These are phyloP conservation scores for Hygrocybe coccinea DNA, from an alignment of 768 basidiomycete genomes.

Conservation along the genomic window DNA sequence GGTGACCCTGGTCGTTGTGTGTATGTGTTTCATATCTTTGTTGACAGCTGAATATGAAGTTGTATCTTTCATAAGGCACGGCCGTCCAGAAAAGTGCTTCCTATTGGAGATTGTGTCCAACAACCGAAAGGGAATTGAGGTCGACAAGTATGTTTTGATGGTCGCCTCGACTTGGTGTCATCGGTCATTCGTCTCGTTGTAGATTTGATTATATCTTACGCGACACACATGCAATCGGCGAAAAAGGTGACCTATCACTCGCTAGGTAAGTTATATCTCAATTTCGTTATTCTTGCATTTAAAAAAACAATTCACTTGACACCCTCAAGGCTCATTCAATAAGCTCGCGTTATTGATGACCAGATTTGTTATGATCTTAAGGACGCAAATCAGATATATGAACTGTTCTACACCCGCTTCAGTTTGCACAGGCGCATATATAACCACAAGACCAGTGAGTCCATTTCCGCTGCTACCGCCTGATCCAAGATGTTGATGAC, in stretches of 20 bases:
- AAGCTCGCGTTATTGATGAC: conserved; percentile 67
- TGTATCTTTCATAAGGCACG: not conserved
- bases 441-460: conserved; percentile 68
- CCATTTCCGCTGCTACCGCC: not conserved
- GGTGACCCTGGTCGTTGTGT: conserved; percentile 51
- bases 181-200: not conserved
- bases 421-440: conserved; percentile 82
- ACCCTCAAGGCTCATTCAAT: conserved; percentile 55
- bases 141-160: conserved; percentile 61
- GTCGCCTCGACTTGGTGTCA: not conserved
- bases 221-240: conserved; percentile 69
- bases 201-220: conserved; percentile 82
- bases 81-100: conserved; percentile 55
- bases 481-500: not conserved
- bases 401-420: conserved; percentile 69
- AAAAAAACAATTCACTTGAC: not conserved
- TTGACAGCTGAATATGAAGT: not conserved
- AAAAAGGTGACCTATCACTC: conserved; percentile 48
- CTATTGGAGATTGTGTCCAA: conserved; percentile 85
- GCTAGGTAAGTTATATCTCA: conserved; percentile 35
- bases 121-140: conserved; percentile 75
- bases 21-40: conserved; percentile 36
- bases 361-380: conserved; percentile 81
- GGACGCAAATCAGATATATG: conserved; percentile 70
- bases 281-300: not conserved